Evolutionary conservation across 495 filamentous ascomycete genomes (phyloP).

Genomic region (Cryomyces minteri): DNA sequence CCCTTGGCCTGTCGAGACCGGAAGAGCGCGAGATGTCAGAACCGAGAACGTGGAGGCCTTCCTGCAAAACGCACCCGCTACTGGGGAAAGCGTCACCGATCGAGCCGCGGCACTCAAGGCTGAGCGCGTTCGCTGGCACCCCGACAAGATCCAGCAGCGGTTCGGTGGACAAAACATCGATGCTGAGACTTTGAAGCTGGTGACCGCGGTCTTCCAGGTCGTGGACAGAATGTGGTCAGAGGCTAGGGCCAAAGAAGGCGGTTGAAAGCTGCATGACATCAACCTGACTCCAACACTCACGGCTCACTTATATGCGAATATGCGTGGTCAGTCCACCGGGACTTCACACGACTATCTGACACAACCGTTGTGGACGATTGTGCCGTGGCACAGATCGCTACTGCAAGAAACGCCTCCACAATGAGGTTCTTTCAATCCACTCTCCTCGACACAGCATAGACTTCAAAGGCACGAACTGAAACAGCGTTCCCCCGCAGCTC

Average conservation of each 20-base stretch:
- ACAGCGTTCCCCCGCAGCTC: too few species aligned
- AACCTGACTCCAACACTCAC: too few species aligned
- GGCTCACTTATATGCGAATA: too few species aligned
- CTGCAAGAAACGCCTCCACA: too few species aligned
- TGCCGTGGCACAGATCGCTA: too few species aligned
- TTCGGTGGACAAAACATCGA: constrained; percentile 49
- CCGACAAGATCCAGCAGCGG: constrained; percentile 91
- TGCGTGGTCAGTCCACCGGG: too few species aligned
- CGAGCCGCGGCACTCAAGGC: constrained; percentile 49
- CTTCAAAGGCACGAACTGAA: too few species aligned
- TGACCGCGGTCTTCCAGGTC: constrained; percentile 85
- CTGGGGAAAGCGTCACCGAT: constrained; percentile 12
- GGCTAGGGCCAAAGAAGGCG: constrained; percentile 3
- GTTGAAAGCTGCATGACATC: too few species aligned
- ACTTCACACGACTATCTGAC: too few species aligned
- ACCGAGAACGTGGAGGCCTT: constrained; percentile 41
- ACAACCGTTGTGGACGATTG: too few species aligned
- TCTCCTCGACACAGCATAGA: too few species aligned
- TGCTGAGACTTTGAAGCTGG: constrained; percentile 48
- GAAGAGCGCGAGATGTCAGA: constrained; percentile 36
- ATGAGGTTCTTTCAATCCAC: too few species aligned
- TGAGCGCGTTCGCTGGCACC: constrained; percentile 90
- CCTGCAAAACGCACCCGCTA: constrained; percentile 31
- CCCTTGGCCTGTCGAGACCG: constrained; percentile 65
- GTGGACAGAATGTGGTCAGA: constrained; percentile 63